Conservation (phyloP, 2,329 filamentous ascomycete genomes). For the Incumbomyces lentus region DNA sequence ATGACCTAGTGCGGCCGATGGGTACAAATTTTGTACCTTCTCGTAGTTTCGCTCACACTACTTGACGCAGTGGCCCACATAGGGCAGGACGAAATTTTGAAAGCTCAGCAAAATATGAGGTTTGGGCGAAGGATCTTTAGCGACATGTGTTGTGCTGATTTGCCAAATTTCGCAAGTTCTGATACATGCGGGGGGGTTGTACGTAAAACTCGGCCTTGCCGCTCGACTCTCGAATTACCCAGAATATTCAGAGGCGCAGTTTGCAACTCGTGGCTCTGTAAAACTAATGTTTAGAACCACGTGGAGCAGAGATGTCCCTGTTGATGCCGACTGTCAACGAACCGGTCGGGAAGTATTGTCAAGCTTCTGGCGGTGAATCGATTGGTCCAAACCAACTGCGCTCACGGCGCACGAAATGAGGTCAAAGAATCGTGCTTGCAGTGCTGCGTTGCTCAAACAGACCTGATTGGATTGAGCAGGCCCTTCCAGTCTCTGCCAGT, state of each 20-base stretch:
- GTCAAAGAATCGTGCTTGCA: not conserved
- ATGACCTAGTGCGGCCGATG: no score
- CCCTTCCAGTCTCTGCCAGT: not conserved
- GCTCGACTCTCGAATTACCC: not conserved
- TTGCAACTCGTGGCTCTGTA: not conserved
- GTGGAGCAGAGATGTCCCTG: no score
- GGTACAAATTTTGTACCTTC: no score
- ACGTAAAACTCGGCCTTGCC: not conserved
- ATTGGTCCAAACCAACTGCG: no score
- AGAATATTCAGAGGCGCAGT: not conserved
- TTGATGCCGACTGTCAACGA: no score
- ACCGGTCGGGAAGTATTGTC: no score
- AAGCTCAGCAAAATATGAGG: not conserved
- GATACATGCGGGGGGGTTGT: not conserved
- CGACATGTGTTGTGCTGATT: not conserved
- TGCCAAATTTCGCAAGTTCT: not conserved
- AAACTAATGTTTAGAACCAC: not conserved
- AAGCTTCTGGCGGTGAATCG: no score
- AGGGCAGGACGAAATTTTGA: no score
- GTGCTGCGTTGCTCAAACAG: not conserved
- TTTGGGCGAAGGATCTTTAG: not conserved
- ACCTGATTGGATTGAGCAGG: not conserved
- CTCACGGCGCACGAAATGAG: not conserved
- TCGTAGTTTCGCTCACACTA: no score
- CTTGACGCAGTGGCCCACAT: no score